phyloP scores from a whole-genome alignment of 345 rosid species.

The Aegle marmelos region DNA sequence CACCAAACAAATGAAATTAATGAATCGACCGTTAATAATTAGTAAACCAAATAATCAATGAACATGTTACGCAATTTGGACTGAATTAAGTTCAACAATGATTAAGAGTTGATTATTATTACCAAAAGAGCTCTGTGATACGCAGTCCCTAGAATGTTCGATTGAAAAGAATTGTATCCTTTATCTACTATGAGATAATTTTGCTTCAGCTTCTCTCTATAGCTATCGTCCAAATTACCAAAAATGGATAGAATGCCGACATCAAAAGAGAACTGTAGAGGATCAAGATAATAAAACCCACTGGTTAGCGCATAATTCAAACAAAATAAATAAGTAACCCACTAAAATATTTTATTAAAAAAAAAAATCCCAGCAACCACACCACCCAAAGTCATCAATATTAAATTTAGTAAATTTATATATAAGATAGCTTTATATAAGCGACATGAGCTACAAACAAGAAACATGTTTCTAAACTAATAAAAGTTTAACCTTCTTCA shows the following conservation, averaged over 20 bases:
- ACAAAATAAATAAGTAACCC: neutral
- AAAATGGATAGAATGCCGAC: conserved; percentile 71
- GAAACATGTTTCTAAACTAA: neutral
- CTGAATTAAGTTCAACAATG: neutral
- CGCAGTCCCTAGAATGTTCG: conserved; percentile 63
- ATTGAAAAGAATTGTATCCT: conserved; percentile 87
- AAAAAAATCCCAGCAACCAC: conserved; percentile 1
- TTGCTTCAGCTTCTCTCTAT: conserved; percentile 47
- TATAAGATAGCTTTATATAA: neutral
- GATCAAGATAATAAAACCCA: conserved; percentile 13
- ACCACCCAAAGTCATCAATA: neutral
- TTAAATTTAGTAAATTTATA: too few species aligned
- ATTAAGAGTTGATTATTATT: conserved; percentile 6
- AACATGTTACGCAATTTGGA: neutral
- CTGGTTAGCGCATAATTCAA: conserved; percentile 9
- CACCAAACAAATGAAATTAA: neutral
- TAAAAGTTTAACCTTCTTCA: conserved; percentile 60
- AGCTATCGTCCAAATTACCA: conserved; percentile 52
- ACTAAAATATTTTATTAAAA: neutral
- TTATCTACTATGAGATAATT: conserved; percentile 66
- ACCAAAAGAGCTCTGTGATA: conserved; percentile 71
- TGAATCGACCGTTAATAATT: neutral
- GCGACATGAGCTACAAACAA: neutral
- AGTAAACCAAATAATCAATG: neutral
- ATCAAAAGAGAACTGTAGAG: conserved; percentile 63